Evolutionary conservation across 495 filamentous ascomycete genomes (phyloP).

Genomic region (Talaromyces ruber): DNA sequence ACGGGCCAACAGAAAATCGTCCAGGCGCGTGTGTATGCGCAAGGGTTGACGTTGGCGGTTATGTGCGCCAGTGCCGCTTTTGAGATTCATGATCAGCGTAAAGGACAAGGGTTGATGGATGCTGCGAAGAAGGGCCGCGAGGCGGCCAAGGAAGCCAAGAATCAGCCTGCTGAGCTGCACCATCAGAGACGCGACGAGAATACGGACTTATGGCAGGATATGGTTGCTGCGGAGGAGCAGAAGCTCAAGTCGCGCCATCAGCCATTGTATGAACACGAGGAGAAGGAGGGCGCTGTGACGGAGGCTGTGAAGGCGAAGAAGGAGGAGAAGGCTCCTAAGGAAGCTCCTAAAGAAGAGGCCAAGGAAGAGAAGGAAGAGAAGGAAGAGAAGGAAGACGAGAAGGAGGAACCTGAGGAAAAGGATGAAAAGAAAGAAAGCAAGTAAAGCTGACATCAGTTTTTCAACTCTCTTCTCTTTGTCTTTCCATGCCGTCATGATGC

Average conservation of each 20-base stretch:
- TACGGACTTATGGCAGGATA: constrained; percentile 88
- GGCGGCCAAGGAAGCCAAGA: constrained; percentile 58
- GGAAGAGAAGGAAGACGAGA: constrained; percentile 6
- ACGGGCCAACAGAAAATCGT: constrained; percentile 82
- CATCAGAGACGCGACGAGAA: constrained; percentile 51
- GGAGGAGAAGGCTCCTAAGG: constrained; percentile 8
- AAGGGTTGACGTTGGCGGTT: constrained; percentile 85
- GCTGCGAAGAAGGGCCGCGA: constrained; percentile 53
- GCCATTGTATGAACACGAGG: constrained; percentile 25
- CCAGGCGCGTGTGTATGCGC: constrained; percentile 96
- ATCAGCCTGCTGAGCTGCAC: constrained; percentile 45
- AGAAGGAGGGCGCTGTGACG: constrained; percentile 10
- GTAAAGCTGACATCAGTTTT: neutral
- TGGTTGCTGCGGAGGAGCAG: constrained; percentile 72
- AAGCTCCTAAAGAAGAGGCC: constrained; percentile 13
- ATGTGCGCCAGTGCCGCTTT: constrained; percentile 80
- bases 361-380: constrained; percentile 8
- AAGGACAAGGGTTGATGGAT: constrained; percentile 51
- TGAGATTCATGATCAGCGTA: constrained; percentile 75
- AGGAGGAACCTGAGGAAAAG: constrained; percentile 9
- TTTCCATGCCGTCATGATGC: neutral
- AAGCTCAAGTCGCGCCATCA: constrained; percentile 51
- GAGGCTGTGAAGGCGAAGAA: constrained; percentile 10
- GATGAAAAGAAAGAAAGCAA: constrained; percentile 7
- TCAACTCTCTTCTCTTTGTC: constrained; percentile 1